These are phyloP conservation scores for Fusarium veterinarium DNA, from an alignment of 2,329 filamentous ascomycete genomes.

Conservation along the genomic window DNA sequence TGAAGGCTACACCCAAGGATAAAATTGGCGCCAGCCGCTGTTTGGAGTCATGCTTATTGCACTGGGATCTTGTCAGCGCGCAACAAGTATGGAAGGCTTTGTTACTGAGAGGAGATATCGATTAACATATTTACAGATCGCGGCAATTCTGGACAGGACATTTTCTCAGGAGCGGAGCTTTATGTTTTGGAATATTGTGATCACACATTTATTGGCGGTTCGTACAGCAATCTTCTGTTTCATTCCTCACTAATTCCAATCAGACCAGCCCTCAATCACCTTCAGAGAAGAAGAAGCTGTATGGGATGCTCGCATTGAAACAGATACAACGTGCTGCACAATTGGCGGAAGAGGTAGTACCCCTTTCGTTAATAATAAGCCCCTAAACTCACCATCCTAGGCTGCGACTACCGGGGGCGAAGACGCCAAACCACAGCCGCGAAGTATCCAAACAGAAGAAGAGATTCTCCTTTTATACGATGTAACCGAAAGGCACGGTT, in stretches of 20 bases:
- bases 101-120: too few relatives aligned
- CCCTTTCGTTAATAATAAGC: conserved; percentile 13
- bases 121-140: conserved; percentile 54
- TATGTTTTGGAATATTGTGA: conserved; percentile 66
- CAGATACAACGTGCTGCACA: conserved; percentile 64
- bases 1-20: conserved; percentile 64
- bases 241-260: conserved; percentile 6
- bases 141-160: conserved; percentile 63
- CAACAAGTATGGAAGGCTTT: conserved; percentile 59
- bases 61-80: conserved; percentile 67
- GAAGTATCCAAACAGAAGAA: conserved; percentile 59
- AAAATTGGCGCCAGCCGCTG: conserved; percentile 56
- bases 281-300: conserved; percentile 62
- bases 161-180: conserved; percentile 60
- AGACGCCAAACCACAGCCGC: conserved; percentile 38
- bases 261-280: conserved; percentile 61
- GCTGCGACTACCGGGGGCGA: conserved; percentile 33
- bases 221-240: conserved; percentile 30
- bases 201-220: conserved; percentile 66
- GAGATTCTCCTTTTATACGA: conserved; percentile 63
- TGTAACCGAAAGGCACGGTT: conserved; percentile 58
- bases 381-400: conserved; percentile 19
- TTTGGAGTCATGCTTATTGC: conserved; percentile 63
- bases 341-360: conserved; percentile 56
- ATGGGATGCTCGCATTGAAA: conserved; percentile 62